Evolutionary conservation across 2,329 filamentous ascomycete genomes (phyloP).

Genomic region (Pyrenochaeta sp.): DNA sequence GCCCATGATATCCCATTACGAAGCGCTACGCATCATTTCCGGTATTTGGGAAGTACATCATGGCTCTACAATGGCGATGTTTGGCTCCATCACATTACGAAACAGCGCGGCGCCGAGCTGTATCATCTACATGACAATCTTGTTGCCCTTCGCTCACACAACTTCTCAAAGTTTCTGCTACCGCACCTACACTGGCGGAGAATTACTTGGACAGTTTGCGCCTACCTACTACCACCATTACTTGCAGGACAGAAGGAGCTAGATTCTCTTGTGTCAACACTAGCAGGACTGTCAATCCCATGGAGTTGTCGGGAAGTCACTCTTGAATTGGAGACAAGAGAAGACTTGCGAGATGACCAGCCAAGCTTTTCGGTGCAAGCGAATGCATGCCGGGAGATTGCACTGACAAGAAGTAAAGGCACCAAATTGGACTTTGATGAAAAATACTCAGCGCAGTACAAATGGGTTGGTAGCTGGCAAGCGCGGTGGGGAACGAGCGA

Average conservation of each 20-base stretch:
- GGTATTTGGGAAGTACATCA: constrained; percentile 9
- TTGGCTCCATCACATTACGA: constrained; percentile 28
- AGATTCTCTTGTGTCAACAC: constrained; percentile 3
- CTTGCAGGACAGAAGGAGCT: constrained; percentile 12
- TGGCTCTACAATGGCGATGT: constrained; percentile 17
- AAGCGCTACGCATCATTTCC: constrained; percentile 36
- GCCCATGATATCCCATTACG: constrained; percentile 46
- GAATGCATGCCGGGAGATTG: constrained; percentile 9
- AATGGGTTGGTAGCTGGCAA: constrained; percentile 23
- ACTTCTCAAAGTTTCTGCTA: constrained; percentile 19
- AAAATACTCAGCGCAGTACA: constrained; percentile 16
- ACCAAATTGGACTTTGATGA: constrained; percentile 18
- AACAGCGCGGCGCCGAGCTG: constrained; percentile 25
- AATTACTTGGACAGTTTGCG: constrained; percentile 33
- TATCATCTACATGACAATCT: constrained; percentile 34
- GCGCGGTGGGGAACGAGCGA: constrained; percentile 13
- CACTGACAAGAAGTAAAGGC: constrained; percentile 13
- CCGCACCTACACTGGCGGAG: constrained; percentile 31
- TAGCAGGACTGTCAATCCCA: constrained; percentile 18
- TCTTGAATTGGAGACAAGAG: constrained; percentile 30
- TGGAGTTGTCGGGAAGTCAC: constrained; percentile 33
- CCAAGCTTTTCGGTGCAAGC: constrained; percentile 10
- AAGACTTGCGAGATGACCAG: constrained; percentile 13
- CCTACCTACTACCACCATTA: constrained; percentile 14
- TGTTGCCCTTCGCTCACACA: not conserved